Percentiles rank a stretch among this genome's conserved stretches.
Conservation (phyloP, 2,329 filamentous ascomycete genomes). For the Aspergillus spinulosporus region DNA sequence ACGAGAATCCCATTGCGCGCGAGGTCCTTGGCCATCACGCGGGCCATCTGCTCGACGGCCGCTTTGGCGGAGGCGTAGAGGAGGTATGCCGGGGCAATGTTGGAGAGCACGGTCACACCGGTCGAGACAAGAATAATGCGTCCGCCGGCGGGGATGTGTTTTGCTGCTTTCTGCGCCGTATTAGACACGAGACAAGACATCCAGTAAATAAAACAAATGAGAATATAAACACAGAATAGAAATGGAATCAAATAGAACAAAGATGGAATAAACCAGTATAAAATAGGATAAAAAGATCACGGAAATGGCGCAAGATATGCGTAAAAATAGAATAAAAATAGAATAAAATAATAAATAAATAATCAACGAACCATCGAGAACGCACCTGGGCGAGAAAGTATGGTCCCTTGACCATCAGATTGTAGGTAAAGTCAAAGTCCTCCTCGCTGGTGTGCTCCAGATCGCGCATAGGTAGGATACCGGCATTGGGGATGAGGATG, state of each 20-base stretch:
- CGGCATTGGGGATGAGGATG: constrained; percentile 60
- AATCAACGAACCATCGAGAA: too few species aligned
- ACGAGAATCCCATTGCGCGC: constrained; percentile 53
- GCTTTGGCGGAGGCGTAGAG: constrained; percentile 60
- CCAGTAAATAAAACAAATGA: too few species aligned
- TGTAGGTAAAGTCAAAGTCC: constrained; percentile 53
- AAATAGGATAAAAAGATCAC: too few species aligned
- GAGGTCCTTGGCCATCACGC: constrained; percentile 58
- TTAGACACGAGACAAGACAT: too few species aligned
- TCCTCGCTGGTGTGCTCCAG: constrained; percentile 53
- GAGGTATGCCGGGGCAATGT: constrained; percentile 49
- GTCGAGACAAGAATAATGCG: constrained; percentile 58
- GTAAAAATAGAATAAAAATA: too few species aligned
- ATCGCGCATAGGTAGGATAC: constrained; percentile 51
- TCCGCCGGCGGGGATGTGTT: constrained; percentile 52
- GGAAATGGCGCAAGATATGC: too few species aligned
- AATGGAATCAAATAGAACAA: too few species aligned
- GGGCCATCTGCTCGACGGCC: constrained; percentile 60
- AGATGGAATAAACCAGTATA: too few species aligned
- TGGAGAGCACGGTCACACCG: constrained; percentile 38
- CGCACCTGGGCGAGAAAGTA: constrained; percentile 49
- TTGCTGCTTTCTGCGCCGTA: constrained; percentile 41
- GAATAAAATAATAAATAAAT: too few species aligned
- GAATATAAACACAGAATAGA: too few species aligned
- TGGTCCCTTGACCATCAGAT: constrained; percentile 59